Evolutionary conservation across 2,329 filamentous ascomycete genomes (phyloP), one percentile per base, ranked within the genome.

Genomic region (Mycosphaerelloides madeirae): DNA sequence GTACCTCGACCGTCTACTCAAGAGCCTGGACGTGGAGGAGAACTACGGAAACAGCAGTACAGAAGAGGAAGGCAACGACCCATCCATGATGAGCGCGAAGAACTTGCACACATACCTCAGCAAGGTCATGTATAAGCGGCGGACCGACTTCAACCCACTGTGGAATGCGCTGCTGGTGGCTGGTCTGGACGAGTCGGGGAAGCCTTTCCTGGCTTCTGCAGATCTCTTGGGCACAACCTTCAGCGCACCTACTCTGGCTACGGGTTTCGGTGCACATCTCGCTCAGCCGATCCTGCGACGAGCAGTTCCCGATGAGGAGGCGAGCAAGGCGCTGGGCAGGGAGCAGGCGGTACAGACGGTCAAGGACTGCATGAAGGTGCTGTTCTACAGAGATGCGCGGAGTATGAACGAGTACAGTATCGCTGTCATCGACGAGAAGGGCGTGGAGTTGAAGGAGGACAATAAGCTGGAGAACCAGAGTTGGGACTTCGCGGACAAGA

Each of bases 91-190:
- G 61, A 88, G 85, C 67, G 93, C 93, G 44, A 85, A 87, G 68
- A 96, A 96, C 72, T 81, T 98, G 55, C 91, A 97, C 78, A 94
- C 86, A 68, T 98, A 97, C 72, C 82, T 98, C 46, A 79, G 87
- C 62, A 96, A 97, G 75, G 85, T 97, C 56, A 82, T 98, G 69
- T 98, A 98, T 79, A 84, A 85, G 71, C 87, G 93, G 57, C 88
- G 93, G 62, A 88, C 84, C 63, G 87, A 95, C 65, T 94, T 98
- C 77, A 87, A 98, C 73, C 93, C 93, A 9, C 79, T 98, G 50
- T 98, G 93, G 93, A 98, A 97, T 73, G 84, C 90, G 65, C 74
- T 98, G 49, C 80, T 98, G 34, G 87, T 98, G 41, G 91, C 85
- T 40, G 93, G 93, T 19, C 77, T 97, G 46, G 87, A 94, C 68